Evolutionary conservation across 805 yeast genomes (phyloP), one percentile per base, ranked within the genome.

Genomic region (Candida quercuum): DNA sequence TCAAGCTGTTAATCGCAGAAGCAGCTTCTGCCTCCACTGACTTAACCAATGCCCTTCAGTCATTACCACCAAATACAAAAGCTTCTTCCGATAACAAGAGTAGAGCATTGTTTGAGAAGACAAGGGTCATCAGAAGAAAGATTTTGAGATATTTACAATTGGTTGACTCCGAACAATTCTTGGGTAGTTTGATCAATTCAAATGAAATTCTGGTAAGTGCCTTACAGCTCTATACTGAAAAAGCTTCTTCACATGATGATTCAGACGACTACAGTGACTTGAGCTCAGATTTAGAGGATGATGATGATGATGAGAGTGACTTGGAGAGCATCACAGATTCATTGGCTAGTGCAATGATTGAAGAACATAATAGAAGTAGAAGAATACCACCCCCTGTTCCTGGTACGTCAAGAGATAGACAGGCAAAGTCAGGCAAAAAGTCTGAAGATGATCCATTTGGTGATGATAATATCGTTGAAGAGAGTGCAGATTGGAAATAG

Each of bases 121-220:
- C 94, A 50, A 74, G 91, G 42, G 64, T 72, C 7, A 72, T 84
- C 36, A 76, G 99, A 57, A 72, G 95, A 42, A 80, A 78, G 50
- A 77, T 93, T 13, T 67, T 93, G 46, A 67, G 87, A 44, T 88
- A 88, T 56, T 69, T 93, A 47, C 98, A 93, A 61, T 69, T 76
- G 36, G 86, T 88, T 28, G 83, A 86, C 30, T 79, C 78, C 41
- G 97, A 89, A 45, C 95, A 86, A 52, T 83, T 78, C 43, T 62
- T 93, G 45, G 98, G 97, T n/a, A 73, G 86, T 31, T 69, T 93
- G 45, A 76, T 93, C 40, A 81, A 77, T 49, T 94, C 96, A 32
- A 93, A 93, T 56, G 99, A 93, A 51, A 89, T 86, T 56, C 71
- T 93, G 43, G 94, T 93, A 6, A 65, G 66, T 4, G 81, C 88